Base-by-base conservation (phyloP, 345 rosid species). In the Citrus mangshanensis region DNA sequence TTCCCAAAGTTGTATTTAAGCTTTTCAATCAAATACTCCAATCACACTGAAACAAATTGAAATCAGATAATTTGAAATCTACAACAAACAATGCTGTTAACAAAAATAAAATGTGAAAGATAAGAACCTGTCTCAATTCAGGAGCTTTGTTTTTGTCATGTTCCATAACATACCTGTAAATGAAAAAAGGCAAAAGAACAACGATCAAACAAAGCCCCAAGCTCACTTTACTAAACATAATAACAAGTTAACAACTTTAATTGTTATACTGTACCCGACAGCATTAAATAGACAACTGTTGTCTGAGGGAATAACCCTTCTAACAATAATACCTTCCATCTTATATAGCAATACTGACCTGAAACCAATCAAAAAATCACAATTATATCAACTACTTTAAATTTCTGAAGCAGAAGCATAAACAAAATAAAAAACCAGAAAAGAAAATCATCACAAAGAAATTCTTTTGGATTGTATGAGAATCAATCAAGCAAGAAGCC, bases 261-360 rank as follows among this genome's bases (percentile, higher is more conserved):
- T 21, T 19, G 60, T 51, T 22, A 63, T 68, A 83, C 2, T 46
- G 85, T 87, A 96, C 99, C 97, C 91, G 25, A 93, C 86, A 63
- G 99, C 97, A 81, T 94, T 96, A 88, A 94, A 96, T 69, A 96
- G 94, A 79, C 99, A 96, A 85, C 97, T 94, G 88, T 96, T 96
- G 73, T 96, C 98, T 3, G 99, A 94, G 64, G 97, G 97, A 78
- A 96, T 96, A 42, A 96, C 93, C 81, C 99, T 90, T 83, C 99
- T 91, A 82, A 86, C 83, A 38, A 93, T 51, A 73, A 82, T 77
- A 71, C 97, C 98, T 75, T 94, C 99, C 91, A 89, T 89, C 67
- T n/a, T 74, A 56, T 78, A 42, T 22, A 40, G 54, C 37, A 65
- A 80, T 56, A 74, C 35, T 37, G 67, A 73, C 80, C 86, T 81